Conservation (phyloP, 768 basidiomycete genomes). For the Mycena vitilis region DNA sequence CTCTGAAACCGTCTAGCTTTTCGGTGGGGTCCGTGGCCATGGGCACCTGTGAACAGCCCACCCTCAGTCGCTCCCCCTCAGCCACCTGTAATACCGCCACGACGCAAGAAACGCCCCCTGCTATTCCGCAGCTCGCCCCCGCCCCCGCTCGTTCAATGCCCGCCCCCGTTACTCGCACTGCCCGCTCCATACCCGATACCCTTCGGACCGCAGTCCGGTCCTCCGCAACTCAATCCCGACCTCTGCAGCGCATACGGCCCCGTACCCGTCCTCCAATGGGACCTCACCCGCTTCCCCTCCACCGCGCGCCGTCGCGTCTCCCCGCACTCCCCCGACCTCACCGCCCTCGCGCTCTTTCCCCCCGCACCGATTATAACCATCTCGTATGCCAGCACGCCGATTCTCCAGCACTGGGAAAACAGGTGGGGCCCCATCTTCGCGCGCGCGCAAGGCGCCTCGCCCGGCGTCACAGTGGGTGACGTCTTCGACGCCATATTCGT, state of each 20-base stretch:
- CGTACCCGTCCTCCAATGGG: slow-evolving; percentile 19
- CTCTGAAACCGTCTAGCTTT: background rate
- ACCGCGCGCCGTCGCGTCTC: slow-evolving; percentile 1
- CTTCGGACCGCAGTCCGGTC: background rate
- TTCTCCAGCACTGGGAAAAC: background rate
- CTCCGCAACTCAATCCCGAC: slow-evolving; percentile 13
- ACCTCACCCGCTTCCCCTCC: slow-evolving; percentile 23
- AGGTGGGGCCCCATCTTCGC: slow-evolving; percentile 24
- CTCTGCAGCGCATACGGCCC: slow-evolving; percentile 17
- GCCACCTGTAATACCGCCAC: background rate
- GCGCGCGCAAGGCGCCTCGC: background rate
- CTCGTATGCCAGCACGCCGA: slow-evolving; percentile 16
- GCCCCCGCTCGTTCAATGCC: background rate
- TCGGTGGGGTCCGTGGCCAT: background rate
- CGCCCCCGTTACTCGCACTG: background rate
- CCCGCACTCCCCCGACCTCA: background rate
- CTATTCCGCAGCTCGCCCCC: background rate
- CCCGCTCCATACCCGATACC: background rate
- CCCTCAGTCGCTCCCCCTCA: background rate
- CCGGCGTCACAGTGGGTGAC: slow-evolving; percentile 43
- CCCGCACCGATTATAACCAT: slow-evolving; percentile 11
- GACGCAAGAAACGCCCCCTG: background rate
- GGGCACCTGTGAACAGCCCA: too few relatives aligned
- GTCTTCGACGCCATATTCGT: slow-evolving; percentile 48
- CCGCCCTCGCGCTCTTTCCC: slow-evolving; percentile 18